Percentiles rank a stretch among this genome's conserved stretches.
Conservation (phyloP, 495 filamentous ascomycete species). For the Lasiosphaeria hispida region DNA sequence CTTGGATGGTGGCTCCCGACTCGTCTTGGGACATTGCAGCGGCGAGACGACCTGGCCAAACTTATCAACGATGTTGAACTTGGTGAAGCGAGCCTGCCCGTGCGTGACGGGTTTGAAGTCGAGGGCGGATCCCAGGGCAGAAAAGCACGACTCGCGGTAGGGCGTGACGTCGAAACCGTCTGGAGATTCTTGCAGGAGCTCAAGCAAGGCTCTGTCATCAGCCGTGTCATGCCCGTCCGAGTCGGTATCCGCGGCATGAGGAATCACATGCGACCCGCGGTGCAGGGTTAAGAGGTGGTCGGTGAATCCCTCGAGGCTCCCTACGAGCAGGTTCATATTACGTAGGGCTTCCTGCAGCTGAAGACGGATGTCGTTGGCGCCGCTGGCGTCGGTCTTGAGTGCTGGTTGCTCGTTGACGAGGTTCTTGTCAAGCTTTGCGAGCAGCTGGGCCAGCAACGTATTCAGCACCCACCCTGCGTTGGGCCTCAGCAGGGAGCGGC, state of each 20-base stretch:
- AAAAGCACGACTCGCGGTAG: slow-evolving; percentile 21
- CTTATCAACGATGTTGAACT: slow-evolving; percentile 53
- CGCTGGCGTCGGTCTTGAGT: too few species aligned
- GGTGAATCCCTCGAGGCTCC: slow-evolving; percentile 42
- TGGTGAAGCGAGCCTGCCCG: slow-evolving; percentile 47
- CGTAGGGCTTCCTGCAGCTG: not conserved
- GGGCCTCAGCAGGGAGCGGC: slow-evolving; percentile 44
- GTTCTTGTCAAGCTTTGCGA: too few species aligned
- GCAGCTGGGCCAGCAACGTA: too few species aligned
- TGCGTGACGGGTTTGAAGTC: slow-evolving; percentile 49
- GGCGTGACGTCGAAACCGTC: slow-evolving; percentile 34
- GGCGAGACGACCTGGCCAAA: slow-evolving; percentile 47
- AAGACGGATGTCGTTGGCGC: too few species aligned
- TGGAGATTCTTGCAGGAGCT: not conserved
- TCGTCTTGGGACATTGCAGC: slow-evolving; percentile 18
- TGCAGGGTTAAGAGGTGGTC: slow-evolving; percentile 41
- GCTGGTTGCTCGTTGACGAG: too few species aligned
- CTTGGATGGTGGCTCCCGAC: slow-evolving; percentile 6
- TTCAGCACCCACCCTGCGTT: too few species aligned
- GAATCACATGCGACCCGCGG: slow-evolving; percentile 47
- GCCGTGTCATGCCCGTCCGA: too few species aligned
- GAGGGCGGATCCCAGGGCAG: not conserved
- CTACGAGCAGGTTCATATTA: slow-evolving; percentile 36
- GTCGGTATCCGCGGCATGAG: too few species aligned
- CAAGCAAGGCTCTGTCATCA: slow-evolving; percentile 17